Conservation (phyloP, 768 basidiomycete species). For the Naganishia vishniacii region DNA sequence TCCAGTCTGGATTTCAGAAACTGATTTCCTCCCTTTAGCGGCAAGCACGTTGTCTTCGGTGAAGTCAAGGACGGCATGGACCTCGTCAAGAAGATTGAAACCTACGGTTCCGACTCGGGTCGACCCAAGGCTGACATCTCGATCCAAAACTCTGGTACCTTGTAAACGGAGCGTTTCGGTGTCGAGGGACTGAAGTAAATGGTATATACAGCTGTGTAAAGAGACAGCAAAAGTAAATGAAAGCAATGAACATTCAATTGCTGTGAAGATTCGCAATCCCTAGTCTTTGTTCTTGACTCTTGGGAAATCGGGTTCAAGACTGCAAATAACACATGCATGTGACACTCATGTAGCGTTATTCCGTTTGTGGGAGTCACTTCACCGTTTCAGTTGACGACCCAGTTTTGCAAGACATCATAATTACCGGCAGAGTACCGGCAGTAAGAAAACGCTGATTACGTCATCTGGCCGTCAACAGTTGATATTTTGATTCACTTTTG, state of each 20-base stretch:
- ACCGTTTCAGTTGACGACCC: too few relatives aligned
- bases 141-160: conserved; percentile 25
- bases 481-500: too few relatives aligned
- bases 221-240: not conserved
- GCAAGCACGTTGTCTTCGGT: conserved; percentile 63
- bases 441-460: too few relatives aligned
- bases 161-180: conserved; percentile 24
- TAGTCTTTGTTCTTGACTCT: too few relatives aligned
- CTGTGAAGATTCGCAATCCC: too few relatives aligned
- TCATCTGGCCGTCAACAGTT: too few relatives aligned
- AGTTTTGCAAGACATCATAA: too few relatives aligned
- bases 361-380: too few relatives aligned
- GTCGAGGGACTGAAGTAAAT: not conserved
- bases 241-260: not conserved
- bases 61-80: conserved; percentile 63
- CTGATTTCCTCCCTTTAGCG: conserved; percentile 33
- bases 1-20: conserved; percentile 17
- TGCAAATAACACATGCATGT: too few relatives aligned
- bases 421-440: too few relatives aligned
- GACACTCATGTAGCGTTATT: too few relatives aligned
- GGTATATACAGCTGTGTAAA: not conserved
- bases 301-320: too few relatives aligned
- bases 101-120: conserved; percentile 28
- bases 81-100: conserved; percentile 61
- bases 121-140: conserved; percentile 24